Percentiles rank a stretch among this genome's conserved stretches.
These are phyloP conservation scores for Dactylorhiza incarnata DNA, from an alignment of 106 monocot species.

Conservation along the genomic window DNA sequence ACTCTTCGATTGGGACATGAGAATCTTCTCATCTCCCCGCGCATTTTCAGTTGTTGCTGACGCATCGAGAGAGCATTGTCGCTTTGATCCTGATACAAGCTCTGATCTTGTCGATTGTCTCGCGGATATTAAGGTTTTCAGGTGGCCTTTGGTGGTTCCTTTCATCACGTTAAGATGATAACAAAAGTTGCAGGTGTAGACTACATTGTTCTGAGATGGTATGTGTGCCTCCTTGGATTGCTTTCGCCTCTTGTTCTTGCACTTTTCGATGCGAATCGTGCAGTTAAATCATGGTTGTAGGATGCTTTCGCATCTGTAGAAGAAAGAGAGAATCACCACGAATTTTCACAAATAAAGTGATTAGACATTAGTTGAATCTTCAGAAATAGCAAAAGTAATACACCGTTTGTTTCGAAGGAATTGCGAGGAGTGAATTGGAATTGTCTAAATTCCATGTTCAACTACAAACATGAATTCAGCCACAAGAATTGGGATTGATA, in stretches of 20 bases:
- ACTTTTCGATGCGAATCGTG: slow-evolving; percentile 49
- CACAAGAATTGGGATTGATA: no score
- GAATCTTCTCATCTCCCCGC: no score
- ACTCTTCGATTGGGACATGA: no score
- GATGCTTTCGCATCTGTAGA: slow-evolving; percentile 50
- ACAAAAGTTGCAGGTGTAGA: slow-evolving; percentile 51
- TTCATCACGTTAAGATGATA: slow-evolving; percentile 29
- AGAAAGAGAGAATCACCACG: neutral
- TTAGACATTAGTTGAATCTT: no score
- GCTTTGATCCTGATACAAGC: neutral
- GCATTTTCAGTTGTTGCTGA: no score
- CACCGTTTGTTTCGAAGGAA: no score
- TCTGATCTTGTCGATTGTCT: neutral
- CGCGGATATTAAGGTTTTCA: slow-evolving; percentile 29
- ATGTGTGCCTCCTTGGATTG: neutral
- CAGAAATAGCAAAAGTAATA: no score
- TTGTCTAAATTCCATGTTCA: no score
- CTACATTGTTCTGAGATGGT: slow-evolving; percentile 27
- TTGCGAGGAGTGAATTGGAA: no score
- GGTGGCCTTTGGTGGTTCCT: slow-evolving; percentile 32
- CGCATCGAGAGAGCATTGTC: neutral
- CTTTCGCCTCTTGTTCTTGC: slow-evolving; percentile 16
- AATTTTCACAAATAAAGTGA: no score
- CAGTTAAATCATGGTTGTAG: slow-evolving; percentile 52
- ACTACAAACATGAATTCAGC: no score